Evolutionary conservation across 768 basidiomycete genomes (phyloP), one percentile per base, ranked within the genome.

Genomic region (Chalciporus piperatus): DNA sequence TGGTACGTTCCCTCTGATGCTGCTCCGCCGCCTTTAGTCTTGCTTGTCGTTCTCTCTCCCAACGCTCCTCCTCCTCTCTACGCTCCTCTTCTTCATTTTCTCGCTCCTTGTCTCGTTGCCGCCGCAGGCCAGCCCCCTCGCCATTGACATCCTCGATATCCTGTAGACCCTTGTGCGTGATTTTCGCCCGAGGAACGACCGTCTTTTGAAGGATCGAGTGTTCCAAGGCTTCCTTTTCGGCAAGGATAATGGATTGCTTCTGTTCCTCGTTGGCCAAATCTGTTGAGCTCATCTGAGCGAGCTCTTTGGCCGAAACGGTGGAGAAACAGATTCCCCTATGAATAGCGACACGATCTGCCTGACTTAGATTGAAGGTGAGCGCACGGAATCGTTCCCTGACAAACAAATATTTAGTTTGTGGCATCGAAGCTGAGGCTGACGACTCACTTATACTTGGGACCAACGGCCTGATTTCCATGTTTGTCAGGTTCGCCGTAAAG

Each of bases 141-240:
- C 83, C 85, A 59, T 82, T 81, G 48, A 85, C 70, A 66, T 84
- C 85, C 67, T 96, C 92, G 62, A 96, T 92, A 61, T 92, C 87
- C 74, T 94, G 86, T 55, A 94, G 71, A 47, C 92, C 92, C 71
- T 96, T 96, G 75, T 94, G 92, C 23, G 92, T 96, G 54, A 92
- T 87, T 69, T 94, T 95, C 48, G 92, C 89, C 32, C 81, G 77
- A 30, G 79, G 74, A 20, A 80, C 77, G 9, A 74, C 72, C 9
- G 80, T 75, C 69, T 86, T 89, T 64, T 83, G 79, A 53, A 94
- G 72, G 59, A 95, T 94, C 8, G 91, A 91, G 67, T 92, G 85
- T 65, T 84, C 86, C 60, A 96, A 72, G 1, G 89, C 83, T 70
- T 90, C 89, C 62, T 89, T 78, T 66, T 92, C 87, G 20, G 88